Conservation (phyloP, 2,329 filamentous ascomycete species). For the Sphaceloma murrayae region DNA sequence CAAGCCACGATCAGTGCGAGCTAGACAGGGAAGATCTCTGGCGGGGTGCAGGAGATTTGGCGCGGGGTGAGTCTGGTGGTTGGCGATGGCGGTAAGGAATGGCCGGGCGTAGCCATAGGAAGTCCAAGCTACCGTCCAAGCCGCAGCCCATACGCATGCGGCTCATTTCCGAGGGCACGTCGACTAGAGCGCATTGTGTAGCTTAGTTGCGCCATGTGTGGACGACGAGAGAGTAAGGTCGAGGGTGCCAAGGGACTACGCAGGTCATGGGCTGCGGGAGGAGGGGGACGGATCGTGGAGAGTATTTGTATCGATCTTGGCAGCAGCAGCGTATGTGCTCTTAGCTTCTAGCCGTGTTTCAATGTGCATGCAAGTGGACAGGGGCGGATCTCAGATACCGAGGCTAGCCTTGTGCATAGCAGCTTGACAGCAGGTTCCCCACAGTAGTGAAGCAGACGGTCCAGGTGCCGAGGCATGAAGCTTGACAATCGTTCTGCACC, state of each 20-base stretch:
- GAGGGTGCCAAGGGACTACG: slow-evolving; percentile 12
- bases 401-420: slow-evolving; percentile 7
- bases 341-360: slow-evolving; percentile 1
- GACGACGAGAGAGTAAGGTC: slow-evolving; percentile 4
- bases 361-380: not conserved
- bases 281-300: slow-evolving; percentile 8
- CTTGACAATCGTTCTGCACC: slow-evolving; percentile 4
- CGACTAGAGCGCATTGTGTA: not conserved
- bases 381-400: slow-evolving; percentile 3
- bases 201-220: slow-evolving; percentile 12
- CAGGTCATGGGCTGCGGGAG: slow-evolving; percentile 5
- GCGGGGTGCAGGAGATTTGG: slow-evolving; percentile 4
- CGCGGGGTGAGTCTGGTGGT: slow-evolving; percentile 7
- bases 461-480: slow-evolving; percentile 15
- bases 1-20: slow-evolving; percentile 8
- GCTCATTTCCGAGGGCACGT: slow-evolving; percentile 12
- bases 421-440: not conserved
- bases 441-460: not conserved
- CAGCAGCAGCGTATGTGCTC: not conserved
- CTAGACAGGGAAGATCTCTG: slow-evolving; percentile 8
- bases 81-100: not conserved
- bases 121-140: not conserved
- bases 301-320: slow-evolving; percentile 11
- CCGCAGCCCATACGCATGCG: not conserved
- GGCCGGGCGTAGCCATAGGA: not conserved